Evolutionary conservation across 139 green algal genomes (phyloP).

Genomic region (Ostreobium quekettii): DNA sequence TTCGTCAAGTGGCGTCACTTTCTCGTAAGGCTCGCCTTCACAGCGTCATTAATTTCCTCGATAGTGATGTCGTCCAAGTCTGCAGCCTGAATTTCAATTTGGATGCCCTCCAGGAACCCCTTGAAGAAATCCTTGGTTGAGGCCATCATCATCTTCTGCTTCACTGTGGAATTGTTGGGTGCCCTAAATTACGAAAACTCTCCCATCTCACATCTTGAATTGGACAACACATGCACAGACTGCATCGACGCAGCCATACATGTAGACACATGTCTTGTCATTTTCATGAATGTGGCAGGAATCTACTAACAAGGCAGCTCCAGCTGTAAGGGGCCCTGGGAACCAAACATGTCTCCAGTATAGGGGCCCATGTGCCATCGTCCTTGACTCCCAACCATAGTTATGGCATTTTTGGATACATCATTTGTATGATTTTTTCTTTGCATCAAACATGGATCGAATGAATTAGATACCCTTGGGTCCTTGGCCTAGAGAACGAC

Average conservation of each 20-base stretch:
- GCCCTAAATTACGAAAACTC: slow-evolving; percentile 12
- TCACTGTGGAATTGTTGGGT: slow-evolving; percentile 20
- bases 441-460: too few species aligned
- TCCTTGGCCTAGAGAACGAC: too few species aligned
- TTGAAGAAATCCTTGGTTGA: slow-evolving; percentile 28
- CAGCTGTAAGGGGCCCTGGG: too few species aligned
- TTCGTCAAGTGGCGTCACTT: slow-evolving; percentile 4
- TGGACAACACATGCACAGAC: not conserved
- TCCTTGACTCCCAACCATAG: too few species aligned
- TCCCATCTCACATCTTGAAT: not conserved
- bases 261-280: too few species aligned
- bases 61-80: slow-evolving; percentile 13
- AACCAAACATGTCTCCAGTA: too few species aligned
- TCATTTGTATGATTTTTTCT: too few species aligned
- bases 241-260: not conserved
- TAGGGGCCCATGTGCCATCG: too few species aligned
- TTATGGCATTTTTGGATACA: too few species aligned
- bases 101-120: slow-evolving; percentile 15
- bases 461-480: too few species aligned
- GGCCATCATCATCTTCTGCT: slow-evolving; percentile 22
- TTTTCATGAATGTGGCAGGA: too few species aligned
- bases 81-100: slow-evolving; percentile 21
- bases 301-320: too few species aligned
- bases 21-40: slow-evolving; percentile 17
- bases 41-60: slow-evolving; percentile 7